These are phyloP conservation scores for Marvania coccoides DNA, from an alignment of 139 green algal genomes.

Conservation along the genomic window DNA sequence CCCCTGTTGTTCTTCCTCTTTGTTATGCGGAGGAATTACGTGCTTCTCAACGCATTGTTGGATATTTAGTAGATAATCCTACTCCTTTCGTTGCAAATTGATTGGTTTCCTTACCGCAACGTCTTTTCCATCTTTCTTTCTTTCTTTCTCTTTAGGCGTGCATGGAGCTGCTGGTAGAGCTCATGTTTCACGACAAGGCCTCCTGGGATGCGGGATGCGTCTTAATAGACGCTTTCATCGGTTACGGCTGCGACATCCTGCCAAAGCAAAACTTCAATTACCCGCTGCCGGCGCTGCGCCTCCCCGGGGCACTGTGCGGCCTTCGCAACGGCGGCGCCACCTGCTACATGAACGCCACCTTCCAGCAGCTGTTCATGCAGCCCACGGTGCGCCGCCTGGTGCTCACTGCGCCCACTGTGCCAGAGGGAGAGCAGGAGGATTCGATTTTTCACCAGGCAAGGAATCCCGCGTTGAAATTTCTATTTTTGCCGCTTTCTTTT, in stretches of 20 bases:
- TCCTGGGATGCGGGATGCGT: conserved; percentile 8
- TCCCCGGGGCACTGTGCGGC: conserved; percentile 12
- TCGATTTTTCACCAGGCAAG: conserved; percentile 61
- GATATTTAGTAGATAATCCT: too few species aligned
- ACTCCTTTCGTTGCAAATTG: too few species aligned
- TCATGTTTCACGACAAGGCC: conserved; percentile 8
- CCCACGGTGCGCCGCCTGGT: conserved; percentile 61
- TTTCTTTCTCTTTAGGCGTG: too few species aligned
- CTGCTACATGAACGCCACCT: conserved; percentile 94
- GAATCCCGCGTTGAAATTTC: too few species aligned
- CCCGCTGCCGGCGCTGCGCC: background rate
- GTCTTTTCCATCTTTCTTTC: too few species aligned
- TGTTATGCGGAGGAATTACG: too few species aligned
- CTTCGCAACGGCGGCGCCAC: conserved; percentile 79
- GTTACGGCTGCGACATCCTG: background rate
- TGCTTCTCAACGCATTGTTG: too few species aligned
- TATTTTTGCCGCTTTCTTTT: too few species aligned
- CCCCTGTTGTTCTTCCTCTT: too few species aligned
- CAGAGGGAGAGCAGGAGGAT: conserved; percentile 24
- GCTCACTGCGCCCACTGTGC: conserved; percentile 41
- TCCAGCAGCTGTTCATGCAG: conserved; percentile 96
- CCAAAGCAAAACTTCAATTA: background rate
- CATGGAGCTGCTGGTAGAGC: conserved; percentile 19
- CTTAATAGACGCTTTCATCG: background rate
- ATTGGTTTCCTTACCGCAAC: too few species aligned